A percentile compares a stretch with the other conserved stretches of the same genome.
These are phyloP conservation scores for Calonectria ilicicola DNA, from an alignment of 2,329 filamentous ascomycete genomes.

Conservation along the genomic window DNA sequence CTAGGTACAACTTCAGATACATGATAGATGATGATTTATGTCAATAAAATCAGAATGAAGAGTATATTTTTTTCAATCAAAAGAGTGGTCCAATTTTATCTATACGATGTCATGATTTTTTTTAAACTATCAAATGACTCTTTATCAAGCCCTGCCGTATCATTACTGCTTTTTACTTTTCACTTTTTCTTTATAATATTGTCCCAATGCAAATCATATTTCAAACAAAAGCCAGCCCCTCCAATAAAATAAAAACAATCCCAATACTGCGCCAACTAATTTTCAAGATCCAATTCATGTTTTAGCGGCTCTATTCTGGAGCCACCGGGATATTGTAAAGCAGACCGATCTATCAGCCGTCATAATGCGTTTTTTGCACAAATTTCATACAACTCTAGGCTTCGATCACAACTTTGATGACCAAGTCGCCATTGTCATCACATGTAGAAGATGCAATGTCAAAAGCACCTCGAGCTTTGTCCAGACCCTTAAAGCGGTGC, in stretches of 20 bases:
- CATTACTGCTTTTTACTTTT: slow-evolving; percentile 1
- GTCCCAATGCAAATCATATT: not conserved
- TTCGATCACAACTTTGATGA: slow-evolving; percentile 79
- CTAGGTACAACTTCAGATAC: slow-evolving; percentile 16
- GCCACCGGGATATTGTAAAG: slow-evolving; percentile 29
- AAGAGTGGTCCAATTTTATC: not conserved
- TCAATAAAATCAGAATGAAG: not conserved
- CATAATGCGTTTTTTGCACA: slow-evolving; percentile 22
- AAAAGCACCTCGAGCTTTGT: slow-evolving; percentile 72
- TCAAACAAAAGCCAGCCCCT: not conserved
- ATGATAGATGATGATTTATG: slow-evolving; percentile 29
- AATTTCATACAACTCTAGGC: slow-evolving; percentile 47
- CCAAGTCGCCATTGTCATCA: slow-evolving; percentile 75
- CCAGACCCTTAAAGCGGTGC: slow-evolving; percentile 76
- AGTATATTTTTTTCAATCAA: not conserved
- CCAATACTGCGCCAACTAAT: not conserved
- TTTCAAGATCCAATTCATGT: slow-evolving; percentile 12
- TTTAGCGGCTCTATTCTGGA: not conserved
- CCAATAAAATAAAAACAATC: not conserved
- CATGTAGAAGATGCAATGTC: slow-evolving; percentile 76
- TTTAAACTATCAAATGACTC: not conserved
- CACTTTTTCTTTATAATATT: not conserved
- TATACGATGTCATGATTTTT: not conserved
- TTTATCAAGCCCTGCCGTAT: not conserved
- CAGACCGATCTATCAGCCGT: slow-evolving; percentile 33